Evolutionary conservation across 306 rosid species (phyloP).

Genomic region (Comarum palustre): DNA sequence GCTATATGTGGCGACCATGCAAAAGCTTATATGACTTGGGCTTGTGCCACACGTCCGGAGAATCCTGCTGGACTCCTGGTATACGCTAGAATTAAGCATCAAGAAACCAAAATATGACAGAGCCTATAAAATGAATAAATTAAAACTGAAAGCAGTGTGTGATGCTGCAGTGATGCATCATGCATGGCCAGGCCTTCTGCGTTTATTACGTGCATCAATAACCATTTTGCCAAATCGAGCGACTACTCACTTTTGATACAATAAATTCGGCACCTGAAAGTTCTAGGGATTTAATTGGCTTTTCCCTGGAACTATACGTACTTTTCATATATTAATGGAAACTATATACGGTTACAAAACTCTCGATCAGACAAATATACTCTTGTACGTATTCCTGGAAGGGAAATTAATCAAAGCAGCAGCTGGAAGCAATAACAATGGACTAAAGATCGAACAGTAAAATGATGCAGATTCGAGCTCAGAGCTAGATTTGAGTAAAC

Average conservation of each 20-base stretch:
- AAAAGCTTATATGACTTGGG: not conserved
- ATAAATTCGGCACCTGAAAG: not conserved
- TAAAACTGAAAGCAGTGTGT: not conserved
- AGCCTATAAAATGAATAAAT: not conserved
- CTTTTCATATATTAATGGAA: not conserved
- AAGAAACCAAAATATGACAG: not conserved
- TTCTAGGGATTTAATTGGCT: conserved; percentile 10
- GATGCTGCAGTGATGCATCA: not conserved
- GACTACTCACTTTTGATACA: not conserved
- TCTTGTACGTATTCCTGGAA: not conserved
- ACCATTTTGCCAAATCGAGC: not conserved
- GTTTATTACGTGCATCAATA: conserved; percentile 2
- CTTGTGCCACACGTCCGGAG: not conserved
- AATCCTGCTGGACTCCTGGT: not conserved
- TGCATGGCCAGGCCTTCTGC: not conserved
- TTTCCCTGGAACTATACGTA: not conserved
- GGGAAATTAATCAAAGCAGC: not conserved
- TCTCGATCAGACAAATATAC: not conserved
- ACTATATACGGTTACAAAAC: not conserved
- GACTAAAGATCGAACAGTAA: not conserved
- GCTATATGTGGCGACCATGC: conserved; percentile 6
- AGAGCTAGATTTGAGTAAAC: not conserved
- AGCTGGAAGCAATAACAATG: not conserved
- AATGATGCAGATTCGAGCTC: not conserved
- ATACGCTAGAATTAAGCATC: not conserved